Percentiles rank a stretch among this genome's conserved stretches.
These are phyloP conservation scores for Cordyceps tenuipes DNA, from an alignment of 2,329 filamentous ascomycete genomes.

Conservation along the genomic window DNA sequence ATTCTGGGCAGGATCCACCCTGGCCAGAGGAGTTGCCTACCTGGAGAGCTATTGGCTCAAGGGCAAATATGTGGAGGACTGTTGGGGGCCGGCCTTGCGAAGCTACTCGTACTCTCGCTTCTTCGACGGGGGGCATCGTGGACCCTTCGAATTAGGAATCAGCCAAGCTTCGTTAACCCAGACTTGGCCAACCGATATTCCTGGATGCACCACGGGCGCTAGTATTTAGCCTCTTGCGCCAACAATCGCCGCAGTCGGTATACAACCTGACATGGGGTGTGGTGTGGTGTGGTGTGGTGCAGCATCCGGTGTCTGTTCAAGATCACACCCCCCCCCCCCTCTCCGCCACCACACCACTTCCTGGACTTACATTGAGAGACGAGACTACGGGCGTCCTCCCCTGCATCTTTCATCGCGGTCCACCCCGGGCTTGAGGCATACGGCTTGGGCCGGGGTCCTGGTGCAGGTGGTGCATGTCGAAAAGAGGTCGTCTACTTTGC, in stretches of 20 bases:
- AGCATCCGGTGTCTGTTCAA: not conserved
- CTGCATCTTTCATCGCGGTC: conserved; percentile 7
- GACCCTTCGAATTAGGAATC: not conserved
- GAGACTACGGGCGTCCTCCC: not conserved
- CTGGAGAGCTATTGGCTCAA: not conserved
- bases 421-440: not conserved
- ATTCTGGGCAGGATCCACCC: not conserved
- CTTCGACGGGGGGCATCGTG: not conserved
- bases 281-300: conserved; percentile 3
- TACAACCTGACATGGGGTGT: not conserved
- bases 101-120: not conserved
- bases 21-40: not conserved
- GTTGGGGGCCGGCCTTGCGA: conserved; percentile 1
- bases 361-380: not conserved
- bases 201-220: not conserved
- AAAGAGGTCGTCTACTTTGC: not conserved
- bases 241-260: conserved; percentile 2
- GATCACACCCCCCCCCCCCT: not conserved
- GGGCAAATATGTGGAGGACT: not conserved
- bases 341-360: conserved; percentile 8
- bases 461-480: conserved; percentile 3
- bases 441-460: conserved; percentile 2
- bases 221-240: not conserved
- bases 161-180: not conserved
- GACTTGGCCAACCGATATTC: not conserved